Evolutionary conservation across 805 yeast genomes (phyloP).

Genomic region (Nematodospora valgi): DNA sequence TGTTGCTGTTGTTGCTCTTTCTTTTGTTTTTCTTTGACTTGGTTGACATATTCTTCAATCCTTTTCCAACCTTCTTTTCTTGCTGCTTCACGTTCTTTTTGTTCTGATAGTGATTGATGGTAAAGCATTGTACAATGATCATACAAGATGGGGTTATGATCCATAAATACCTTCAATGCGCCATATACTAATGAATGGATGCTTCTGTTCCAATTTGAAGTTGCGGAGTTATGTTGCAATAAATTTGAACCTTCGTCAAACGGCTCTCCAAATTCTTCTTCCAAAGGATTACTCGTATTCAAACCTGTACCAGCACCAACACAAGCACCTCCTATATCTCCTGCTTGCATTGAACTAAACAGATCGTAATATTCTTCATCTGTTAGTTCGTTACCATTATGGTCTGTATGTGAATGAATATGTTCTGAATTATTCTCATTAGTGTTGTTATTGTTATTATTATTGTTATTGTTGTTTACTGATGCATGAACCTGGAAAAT

Average conservation of each 20-base stretch:
- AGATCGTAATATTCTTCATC: constrained; percentile 45
- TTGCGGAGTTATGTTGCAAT: constrained; percentile 44
- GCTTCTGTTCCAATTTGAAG: constrained; percentile 87
- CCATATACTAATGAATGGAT: constrained; percentile 87
- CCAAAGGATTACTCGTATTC: constrained; percentile 10
- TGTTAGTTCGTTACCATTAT: constrained; percentile 31
- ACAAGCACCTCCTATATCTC: constrained; percentile 12
- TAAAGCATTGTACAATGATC: constrained; percentile 90
- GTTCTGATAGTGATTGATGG: constrained; percentile 74
- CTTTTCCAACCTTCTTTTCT: constrained; percentile 69
- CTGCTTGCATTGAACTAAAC: constrained; percentile 32
- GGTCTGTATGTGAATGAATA: constrained; percentile 15
- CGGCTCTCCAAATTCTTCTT: constrained; percentile 19
- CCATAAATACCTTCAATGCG: constrained; percentile 89
- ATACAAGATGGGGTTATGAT: constrained; percentile 84
- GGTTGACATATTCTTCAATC: constrained; percentile 57
- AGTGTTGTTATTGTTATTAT: constrained; percentile 8
- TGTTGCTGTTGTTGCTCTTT: constrained; percentile 6
- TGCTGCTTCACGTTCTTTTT: constrained; percentile 57
- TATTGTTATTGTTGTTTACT: constrained; percentile 11
- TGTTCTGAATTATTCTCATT: constrained; percentile 11
- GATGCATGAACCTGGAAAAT: constrained; percentile 15
- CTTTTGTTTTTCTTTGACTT: constrained; percentile 16
- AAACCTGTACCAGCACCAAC: too few relatives aligned
- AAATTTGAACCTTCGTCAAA: constrained; percentile 28